These are phyloP conservation scores for Tetrahymena elliotti DNA, from an alignment of 73 alveolate genomes.

Conservation along the genomic window DNA sequence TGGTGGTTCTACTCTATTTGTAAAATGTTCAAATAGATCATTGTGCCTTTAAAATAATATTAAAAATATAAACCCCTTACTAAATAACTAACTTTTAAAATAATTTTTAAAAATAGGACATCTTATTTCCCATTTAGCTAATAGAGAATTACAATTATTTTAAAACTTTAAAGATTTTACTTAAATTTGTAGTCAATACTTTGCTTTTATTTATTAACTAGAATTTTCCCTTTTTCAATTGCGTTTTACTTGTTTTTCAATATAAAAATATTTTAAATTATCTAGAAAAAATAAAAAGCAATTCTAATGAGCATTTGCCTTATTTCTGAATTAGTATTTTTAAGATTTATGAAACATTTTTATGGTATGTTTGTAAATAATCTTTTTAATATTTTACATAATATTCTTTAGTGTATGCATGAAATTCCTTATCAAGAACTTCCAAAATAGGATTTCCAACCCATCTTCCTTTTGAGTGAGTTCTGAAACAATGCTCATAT, in stretches of 20 bases:
- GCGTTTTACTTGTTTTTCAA: constrained; percentile 40
- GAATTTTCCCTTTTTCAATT: constrained; percentile 72
- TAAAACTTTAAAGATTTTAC: neutral
- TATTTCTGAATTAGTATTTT: neutral
- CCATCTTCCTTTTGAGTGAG: constrained; percentile 84
- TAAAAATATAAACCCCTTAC: no score
- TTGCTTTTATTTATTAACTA: constrained; percentile 66
- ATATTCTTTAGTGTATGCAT: constrained; percentile 72
- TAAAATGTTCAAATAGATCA: constrained; percentile 74
- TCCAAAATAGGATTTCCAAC: constrained; percentile 59
- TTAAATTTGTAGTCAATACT: constrained; percentile 15
- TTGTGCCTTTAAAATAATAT: constrained; percentile 54
- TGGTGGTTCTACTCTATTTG: constrained; percentile 85
- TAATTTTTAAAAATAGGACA: no score
- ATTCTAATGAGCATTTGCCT: neutral
- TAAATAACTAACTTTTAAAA: no score
- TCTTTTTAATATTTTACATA: constrained; percentile 16
- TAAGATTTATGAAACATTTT: neutral
- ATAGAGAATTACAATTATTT: neutral
- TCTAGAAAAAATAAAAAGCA: neutral
- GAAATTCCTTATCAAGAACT: constrained; percentile 72
- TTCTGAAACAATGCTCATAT: constrained; percentile 68
- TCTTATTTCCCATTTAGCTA: no score
- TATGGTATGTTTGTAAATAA: neutral
- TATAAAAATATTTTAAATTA: neutral